phyloP scores from a whole-genome alignment of 73 alveolate species.

The Urostyla sp. region DNA sequence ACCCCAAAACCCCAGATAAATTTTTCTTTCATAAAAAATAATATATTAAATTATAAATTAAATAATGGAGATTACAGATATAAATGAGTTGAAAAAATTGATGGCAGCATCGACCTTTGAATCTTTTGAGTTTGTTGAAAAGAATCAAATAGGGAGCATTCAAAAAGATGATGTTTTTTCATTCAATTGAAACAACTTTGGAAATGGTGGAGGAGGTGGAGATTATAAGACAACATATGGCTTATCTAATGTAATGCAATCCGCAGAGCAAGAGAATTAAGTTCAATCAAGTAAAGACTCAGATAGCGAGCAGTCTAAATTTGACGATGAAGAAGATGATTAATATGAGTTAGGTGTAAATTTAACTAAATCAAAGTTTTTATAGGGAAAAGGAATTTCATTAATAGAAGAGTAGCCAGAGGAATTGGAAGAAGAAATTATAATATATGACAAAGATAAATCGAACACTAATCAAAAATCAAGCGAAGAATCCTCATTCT shows the following conservation, averaged over 20 bases:
- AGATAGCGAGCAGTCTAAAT: not conserved
- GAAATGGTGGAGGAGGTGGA: not conserved
- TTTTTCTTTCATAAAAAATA: no score
- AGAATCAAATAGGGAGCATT: not conserved
- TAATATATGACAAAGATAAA: not conserved
- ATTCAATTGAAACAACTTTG: not conserved
- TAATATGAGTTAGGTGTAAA: no score
- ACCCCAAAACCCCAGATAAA: no score
- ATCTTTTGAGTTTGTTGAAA: constrained; percentile 1
- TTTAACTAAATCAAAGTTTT: no score
- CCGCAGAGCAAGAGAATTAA: not conserved
- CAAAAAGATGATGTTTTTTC: not conserved
- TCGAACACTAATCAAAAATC: no score
- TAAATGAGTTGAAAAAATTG: constrained; percentile 21
- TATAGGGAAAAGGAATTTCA: not conserved
- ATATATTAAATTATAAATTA: no score
- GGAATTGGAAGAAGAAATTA: not conserved
- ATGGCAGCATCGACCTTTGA: not conserved
- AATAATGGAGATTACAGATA: constrained; percentile 26
- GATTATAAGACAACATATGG: not conserved
- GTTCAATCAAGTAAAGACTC: not conserved
- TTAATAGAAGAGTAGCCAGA: not conserved
- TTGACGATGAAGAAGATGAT: not conserved
- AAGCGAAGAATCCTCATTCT: not conserved
- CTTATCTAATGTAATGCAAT: not conserved